Conservation (phyloP, 768 basidiomycete species). For the Lentinus brumalis region DNA sequence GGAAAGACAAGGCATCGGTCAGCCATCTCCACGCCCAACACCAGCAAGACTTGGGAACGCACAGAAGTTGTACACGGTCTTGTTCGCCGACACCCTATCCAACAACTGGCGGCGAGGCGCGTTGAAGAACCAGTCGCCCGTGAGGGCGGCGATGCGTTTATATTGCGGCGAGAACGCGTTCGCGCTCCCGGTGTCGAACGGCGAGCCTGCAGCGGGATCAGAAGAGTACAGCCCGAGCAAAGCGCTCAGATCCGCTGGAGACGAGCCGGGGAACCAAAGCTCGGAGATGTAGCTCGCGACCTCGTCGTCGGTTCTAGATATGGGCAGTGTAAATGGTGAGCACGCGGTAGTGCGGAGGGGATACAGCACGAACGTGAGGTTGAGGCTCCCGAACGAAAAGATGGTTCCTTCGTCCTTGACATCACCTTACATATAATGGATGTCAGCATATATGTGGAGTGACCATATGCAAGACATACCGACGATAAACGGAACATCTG, state of each 20-base stretch:
- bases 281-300: slow-evolving; percentile 18
- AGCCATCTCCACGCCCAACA: no score
- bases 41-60: neutral
- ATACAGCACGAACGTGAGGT: slow-evolving; percentile 32
- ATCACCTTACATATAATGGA: neutral
- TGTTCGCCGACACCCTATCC: slow-evolving; percentile 17
- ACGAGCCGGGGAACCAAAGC: slow-evolving; percentile 27
- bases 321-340: no score
- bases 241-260: slow-evolving; percentile 14
- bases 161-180: slow-evolving; percentile 48
- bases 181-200: slow-evolving; percentile 48
- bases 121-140: slow-evolving; percentile 32
- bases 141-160: slow-evolving; percentile 32
- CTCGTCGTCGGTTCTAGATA: slow-evolving; percentile 27
- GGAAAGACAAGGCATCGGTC: no score
- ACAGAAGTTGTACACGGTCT: slow-evolving; percentile 25
- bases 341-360: no score
- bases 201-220: slow-evolving; percentile 50
- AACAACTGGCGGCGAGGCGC: slow-evolving; percentile 31
- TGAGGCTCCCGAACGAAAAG: slow-evolving; percentile 30
- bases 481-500: slow-evolving; percentile 50
- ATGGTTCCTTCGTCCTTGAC: slow-evolving; percentile 60
- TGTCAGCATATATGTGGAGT: no score
- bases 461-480: slow-evolving; percentile 29
- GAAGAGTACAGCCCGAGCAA: slow-evolving; percentile 26